These are phyloP conservation scores for Solanum gandarillasii DNA, from an alignment of 257 asterid species.

Conservation along the genomic window DNA sequence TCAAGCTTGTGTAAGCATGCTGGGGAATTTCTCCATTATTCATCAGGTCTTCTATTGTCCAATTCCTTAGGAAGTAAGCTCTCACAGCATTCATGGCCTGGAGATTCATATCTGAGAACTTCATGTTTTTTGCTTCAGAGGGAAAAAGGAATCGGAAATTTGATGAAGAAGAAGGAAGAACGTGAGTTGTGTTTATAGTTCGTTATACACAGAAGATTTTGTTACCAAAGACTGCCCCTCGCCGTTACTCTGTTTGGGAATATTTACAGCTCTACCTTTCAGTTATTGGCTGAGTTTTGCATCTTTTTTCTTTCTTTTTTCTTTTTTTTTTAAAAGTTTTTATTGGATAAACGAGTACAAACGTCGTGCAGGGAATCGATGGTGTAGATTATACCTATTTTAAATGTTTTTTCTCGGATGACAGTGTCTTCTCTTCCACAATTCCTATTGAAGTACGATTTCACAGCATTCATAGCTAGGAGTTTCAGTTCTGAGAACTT, in stretches of 20 bases:
- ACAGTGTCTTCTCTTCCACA: too few relatives aligned
- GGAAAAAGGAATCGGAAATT: not conserved
- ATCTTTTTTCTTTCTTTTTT: too few relatives aligned
- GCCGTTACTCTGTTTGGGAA: not conserved
- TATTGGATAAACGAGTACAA: too few relatives aligned
- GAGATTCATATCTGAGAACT: not conserved
- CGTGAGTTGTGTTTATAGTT: not conserved
- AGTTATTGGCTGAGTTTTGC: not conserved
- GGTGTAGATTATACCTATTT: too few relatives aligned
- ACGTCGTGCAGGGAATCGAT: too few relatives aligned
- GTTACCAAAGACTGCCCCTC: not conserved
- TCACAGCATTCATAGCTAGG: not conserved
- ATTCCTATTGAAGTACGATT: not conserved
- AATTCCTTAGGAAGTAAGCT: not conserved
- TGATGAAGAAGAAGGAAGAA: not conserved
- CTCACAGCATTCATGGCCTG: not conserved
- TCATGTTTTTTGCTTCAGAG: not conserved
- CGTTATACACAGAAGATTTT: not conserved
- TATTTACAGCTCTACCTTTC: not conserved
- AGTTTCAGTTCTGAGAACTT: not conserved
- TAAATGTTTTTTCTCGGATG: too few relatives aligned
- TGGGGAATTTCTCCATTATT: not conserved
- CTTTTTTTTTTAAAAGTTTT: too few relatives aligned
- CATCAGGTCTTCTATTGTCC: not conserved
- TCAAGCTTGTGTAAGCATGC: not conserved